Evolutionary conservation across 257 asterid genomes (phyloP).

Genomic region (Avicennia marina): DNA sequence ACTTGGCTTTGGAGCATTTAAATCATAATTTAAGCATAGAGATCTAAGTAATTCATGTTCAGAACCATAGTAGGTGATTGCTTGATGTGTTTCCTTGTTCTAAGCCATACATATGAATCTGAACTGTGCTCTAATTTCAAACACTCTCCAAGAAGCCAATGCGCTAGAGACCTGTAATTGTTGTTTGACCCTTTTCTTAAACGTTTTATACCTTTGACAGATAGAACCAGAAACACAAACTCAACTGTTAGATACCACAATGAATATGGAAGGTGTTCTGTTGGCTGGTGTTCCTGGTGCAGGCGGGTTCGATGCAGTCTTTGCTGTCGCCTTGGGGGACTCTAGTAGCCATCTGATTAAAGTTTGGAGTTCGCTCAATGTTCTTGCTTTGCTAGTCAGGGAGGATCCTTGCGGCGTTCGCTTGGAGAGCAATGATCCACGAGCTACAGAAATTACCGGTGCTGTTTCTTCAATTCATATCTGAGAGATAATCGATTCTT

Average conservation of each 20-base stretch:
- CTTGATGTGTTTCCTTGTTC: too few relatives aligned
- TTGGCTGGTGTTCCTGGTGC: constrained; percentile 98
- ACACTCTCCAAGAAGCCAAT: too few relatives aligned
- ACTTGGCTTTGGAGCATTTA: too few relatives aligned
- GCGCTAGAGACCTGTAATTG: too few relatives aligned
- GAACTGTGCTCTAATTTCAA: too few relatives aligned
- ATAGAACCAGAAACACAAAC: constrained; percentile 97
- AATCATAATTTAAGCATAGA: too few relatives aligned
- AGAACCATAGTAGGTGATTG: too few relatives aligned
- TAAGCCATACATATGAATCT: too few relatives aligned
- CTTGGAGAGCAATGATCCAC: constrained; percentile 71
- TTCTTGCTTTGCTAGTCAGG: constrained; percentile 78
- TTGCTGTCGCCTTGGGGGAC: constrained; percentile 72
- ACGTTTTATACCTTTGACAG: constrained; percentile 35
- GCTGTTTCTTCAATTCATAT: constrained; percentile 59
- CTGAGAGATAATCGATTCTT: too few relatives aligned
- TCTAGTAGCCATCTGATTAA: constrained; percentile 48
- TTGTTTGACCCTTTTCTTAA: background rate
- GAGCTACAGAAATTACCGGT: constrained; percentile 41
- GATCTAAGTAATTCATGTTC: too few relatives aligned
- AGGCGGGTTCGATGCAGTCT: constrained; percentile 95
- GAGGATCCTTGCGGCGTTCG: constrained; percentile 88
- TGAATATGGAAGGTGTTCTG: constrained; percentile 77
- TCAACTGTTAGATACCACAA: constrained; percentile 65
- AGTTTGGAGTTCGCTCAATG: constrained; percentile 72